Evolutionary conservation across 805 yeast genomes (phyloP).

Genomic region (Yamadazyma takamatsuzukensis): DNA sequence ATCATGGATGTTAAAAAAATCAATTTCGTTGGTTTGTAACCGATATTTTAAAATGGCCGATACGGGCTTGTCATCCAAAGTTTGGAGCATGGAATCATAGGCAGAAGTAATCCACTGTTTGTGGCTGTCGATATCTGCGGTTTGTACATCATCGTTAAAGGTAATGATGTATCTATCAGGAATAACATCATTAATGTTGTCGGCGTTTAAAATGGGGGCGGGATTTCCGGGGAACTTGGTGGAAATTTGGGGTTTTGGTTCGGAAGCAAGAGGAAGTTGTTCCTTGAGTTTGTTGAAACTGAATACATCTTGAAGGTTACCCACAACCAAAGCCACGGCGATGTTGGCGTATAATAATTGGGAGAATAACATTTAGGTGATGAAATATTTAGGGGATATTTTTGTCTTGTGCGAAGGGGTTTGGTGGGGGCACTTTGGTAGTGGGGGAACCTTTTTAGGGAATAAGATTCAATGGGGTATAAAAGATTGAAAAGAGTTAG

Average conservation of each 20-base stretch:
- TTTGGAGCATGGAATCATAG: constrained; percentile 6
- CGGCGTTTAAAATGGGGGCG: constrained; percentile 13
- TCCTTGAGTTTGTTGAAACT: constrained; percentile 5
- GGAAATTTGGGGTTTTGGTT: too few species aligned
- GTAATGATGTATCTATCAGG: constrained; percentile 82
- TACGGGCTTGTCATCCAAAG: neutral
- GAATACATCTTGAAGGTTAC: constrained; percentile 4
- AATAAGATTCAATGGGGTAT: too few species aligned
- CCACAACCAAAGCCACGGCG: constrained; percentile 1
- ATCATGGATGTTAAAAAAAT: constrained; percentile 55
- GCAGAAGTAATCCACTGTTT: constrained; percentile 53
- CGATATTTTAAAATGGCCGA: constrained; percentile 10
- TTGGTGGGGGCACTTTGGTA: too few species aligned
- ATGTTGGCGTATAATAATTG: constrained; percentile 1
- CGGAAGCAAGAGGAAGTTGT: too few species aligned
- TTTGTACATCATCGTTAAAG: constrained; percentile 59
- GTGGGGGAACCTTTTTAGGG: too few species aligned
- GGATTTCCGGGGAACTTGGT: constrained; percentile 4
- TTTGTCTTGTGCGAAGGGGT: too few species aligned
- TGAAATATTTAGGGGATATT: too few species aligned
- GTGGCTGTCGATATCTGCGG: constrained; percentile 57
- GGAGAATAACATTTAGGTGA: too few species aligned
- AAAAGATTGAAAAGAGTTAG: too few species aligned
- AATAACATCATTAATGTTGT: constrained; percentile 26
- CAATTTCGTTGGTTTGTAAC: constrained; percentile 23